Evolutionary conservation across 345 rosid genomes (phyloP), one percentile per base, ranked within the genome.

Genomic region (Corchorus olitorius): DNA sequence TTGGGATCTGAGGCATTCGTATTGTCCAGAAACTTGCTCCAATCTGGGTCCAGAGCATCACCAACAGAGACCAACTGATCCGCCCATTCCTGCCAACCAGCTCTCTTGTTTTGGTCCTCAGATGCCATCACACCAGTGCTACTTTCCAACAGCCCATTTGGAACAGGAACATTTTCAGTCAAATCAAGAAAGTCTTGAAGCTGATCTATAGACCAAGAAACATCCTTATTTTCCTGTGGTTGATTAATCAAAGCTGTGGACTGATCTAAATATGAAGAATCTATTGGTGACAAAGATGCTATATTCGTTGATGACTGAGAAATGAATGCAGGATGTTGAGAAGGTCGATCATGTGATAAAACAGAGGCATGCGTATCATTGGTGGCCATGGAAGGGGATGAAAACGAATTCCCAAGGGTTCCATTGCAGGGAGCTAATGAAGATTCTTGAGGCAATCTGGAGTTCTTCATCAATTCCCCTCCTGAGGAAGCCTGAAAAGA

Each of bases 41-140:
- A 95, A 65, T 89, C 84, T 41, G 90, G 84, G 22, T 87, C 95
- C 27, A 81, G 74, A 46, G 82, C 82, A 82, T 87, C 93, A 81
- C 85, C 92, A 74, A 73, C 89, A 75, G 92, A 83, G 43, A 91
- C 87, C 80, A 89, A 77, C 67, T 83, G 88, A 82, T 91, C 87
- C 0, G 92, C 89, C 94, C 93, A 91, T 64, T 90, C 91, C 56
- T 80, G 84, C 96, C 89, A 91, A 65, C 90, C 86, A 39, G 71
- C 71, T 81, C 85, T 82, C 79, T 78, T 84, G 37, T 77, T 62
- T 50, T 84, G 83, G 71, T 83, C 86, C 65, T 82, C 87, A 22
- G 88, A 78, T 50, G 70, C 64, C 76, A 85, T 70, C 69, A 77
- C 81, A 77, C 83, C 84, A 56, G 76, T 75, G 59, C 79, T 84